Conservation (phyloP, 768 basidiomycete species). For the Lactarius sp. region DNA sequence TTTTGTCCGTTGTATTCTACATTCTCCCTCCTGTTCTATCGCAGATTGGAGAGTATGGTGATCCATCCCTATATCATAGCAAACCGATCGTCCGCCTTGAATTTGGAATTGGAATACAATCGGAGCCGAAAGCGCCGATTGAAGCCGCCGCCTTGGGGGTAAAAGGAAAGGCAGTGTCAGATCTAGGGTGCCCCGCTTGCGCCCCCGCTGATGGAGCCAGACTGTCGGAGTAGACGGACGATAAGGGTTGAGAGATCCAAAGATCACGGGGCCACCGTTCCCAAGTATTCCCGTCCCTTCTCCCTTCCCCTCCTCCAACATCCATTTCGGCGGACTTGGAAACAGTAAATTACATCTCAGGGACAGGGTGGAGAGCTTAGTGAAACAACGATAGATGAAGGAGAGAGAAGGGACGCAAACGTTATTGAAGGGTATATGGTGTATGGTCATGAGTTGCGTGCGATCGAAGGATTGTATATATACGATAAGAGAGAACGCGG, state of each 20-base stretch:
- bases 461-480: conserved; percentile 8
- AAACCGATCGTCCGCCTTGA: neutral
- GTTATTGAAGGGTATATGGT: neutral
- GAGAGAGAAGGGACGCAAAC: conserved; percentile 6
- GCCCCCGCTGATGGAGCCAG: conserved; percentile 12
- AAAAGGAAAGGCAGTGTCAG: neutral
- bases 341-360: conserved; percentile 17
- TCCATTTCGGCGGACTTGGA: conserved; percentile 7
- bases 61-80: neutral
- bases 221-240: conserved; percentile 6
- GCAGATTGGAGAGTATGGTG: neutral
- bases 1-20: neutral
- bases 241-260: conserved; percentile 21
- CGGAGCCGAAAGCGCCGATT: conserved; percentile 10
- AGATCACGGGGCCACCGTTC: conserved; percentile 18
- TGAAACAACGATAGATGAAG: neutral
- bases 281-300: conserved; percentile 7
- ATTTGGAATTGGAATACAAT: neutral
- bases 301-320: neutral
- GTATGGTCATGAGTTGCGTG: conserved; percentile 14
- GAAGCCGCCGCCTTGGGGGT: neutral
- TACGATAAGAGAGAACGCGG: conserved; percentile 17
- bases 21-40: neutral
- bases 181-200: conserved; percentile 15
- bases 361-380: conserved; percentile 3